Conservation (phyloP, 2,329 filamentous ascomycete species). For the Nemania sp. region DNA sequence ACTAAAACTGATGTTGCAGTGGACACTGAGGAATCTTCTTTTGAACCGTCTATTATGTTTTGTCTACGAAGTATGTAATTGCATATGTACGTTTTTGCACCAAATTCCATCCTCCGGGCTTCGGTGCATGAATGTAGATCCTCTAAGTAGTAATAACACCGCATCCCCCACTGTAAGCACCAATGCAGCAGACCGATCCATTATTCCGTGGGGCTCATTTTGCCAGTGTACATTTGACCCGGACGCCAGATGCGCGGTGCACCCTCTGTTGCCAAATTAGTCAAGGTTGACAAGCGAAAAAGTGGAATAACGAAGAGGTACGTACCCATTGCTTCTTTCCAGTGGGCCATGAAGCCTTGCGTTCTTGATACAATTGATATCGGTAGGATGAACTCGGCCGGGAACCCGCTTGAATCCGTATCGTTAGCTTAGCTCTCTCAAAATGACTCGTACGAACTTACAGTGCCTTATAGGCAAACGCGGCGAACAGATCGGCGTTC, state of each 20-base stretch:
- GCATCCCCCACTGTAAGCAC: too few relatives aligned
- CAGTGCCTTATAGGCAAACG: constrained; percentile 29
- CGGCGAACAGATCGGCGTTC: constrained; percentile 29
- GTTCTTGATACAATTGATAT: constrained; percentile 28
- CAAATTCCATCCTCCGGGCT: too few relatives aligned
- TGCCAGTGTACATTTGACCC: neutral
- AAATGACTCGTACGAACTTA: constrained; percentile 2
- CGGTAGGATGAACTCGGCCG: constrained; percentile 25
- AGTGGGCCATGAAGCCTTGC: constrained; percentile 30
- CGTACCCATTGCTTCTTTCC: constrained; percentile 30
- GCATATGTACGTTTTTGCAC: too few relatives aligned
- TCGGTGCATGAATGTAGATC: too few relatives aligned
- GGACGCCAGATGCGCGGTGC: neutral
- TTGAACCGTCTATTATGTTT: too few relatives aligned
- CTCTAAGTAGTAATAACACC: too few relatives aligned
- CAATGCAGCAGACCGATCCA: too few relatives aligned
- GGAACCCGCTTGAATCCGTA: constrained; percentile 22
- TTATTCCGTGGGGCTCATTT: neutral
- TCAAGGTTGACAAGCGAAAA: neutral
- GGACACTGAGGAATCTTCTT: too few relatives aligned
- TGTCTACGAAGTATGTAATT: too few relatives aligned
- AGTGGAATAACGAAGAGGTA: neutral
- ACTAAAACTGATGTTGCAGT: too few relatives aligned
- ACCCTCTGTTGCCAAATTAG: neutral
- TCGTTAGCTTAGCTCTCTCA: neutral